A percentile compares a stretch with the other conserved stretches of the same genome.
Conservation (phyloP, 768 basidiomycete species). For the Fistulinella prunicolor region DNA sequence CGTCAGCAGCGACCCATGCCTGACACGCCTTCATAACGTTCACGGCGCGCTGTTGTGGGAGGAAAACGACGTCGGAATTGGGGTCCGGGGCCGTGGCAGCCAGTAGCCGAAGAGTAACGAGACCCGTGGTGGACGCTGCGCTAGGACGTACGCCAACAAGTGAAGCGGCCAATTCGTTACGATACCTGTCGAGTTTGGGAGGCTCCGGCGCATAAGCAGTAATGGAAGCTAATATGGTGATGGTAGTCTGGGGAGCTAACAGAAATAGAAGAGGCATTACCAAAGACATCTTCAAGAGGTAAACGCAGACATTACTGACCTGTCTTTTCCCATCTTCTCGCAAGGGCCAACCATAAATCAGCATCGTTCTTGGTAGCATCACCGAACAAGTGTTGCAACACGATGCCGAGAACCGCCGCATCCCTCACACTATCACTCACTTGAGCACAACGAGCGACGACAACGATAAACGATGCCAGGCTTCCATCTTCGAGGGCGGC, state of each 20-base stretch:
- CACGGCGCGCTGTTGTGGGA: constrained; percentile 81
- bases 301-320: constrained; percentile 40
- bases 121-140: constrained; percentile 66
- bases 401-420: constrained; percentile 53
- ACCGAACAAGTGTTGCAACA: constrained; percentile 59
- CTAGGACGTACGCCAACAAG: constrained; percentile 62
- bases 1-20: constrained; percentile 68
- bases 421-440: constrained; percentile 50
- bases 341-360: constrained; percentile 75
- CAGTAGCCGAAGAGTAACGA: constrained; percentile 66
- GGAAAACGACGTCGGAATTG: constrained; percentile 78
- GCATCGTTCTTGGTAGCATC: constrained; percentile 62
- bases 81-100: constrained; percentile 70
- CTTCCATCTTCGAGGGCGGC: constrained; percentile 20
- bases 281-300: background rate
- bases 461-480: constrained; percentile 30
- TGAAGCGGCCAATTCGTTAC: constrained; percentile 88
- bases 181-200: constrained; percentile 69
- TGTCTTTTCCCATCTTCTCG: constrained; percentile 56
- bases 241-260: constrained; percentile 67
- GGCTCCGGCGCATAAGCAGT: constrained; percentile 64
- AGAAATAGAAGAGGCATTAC: background rate
- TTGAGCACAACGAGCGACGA: constrained; percentile 31
- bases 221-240: constrained; percentile 64
- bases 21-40: constrained; percentile 85